Evolutionary conservation across 2,329 filamentous ascomycete species (phyloP).

Genomic region (Stemphylium beticola): DNA sequence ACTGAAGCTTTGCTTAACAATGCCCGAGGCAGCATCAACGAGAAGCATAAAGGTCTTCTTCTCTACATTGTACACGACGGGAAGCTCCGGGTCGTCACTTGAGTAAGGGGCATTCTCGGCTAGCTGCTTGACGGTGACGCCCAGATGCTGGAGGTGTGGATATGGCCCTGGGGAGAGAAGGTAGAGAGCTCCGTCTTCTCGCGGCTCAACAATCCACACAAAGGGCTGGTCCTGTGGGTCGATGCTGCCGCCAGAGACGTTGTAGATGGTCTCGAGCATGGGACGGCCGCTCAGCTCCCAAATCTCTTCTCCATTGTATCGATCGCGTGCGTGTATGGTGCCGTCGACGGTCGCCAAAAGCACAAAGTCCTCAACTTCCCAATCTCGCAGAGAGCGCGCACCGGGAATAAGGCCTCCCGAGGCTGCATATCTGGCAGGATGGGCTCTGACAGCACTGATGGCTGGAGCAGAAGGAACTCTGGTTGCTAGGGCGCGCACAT

Average conservation of each 20-base stretch:
- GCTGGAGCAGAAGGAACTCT: slow-evolving; percentile 79
- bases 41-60: slow-evolving; percentile 91
- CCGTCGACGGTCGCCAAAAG: slow-evolving; percentile 99
- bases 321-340: slow-evolving; percentile 88
- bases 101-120: slow-evolving; percentile 84
- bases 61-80: slow-evolving; percentile 86
- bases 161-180: slow-evolving; percentile 75
- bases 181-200: slow-evolving; percentile 83
- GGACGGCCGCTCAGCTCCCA: slow-evolving; percentile 88
- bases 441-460: slow-evolving; percentile 88
- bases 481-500: slow-evolving; percentile 97
- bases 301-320: slow-evolving; percentile 80
- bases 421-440: slow-evolving; percentile 67
- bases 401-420: slow-evolving; percentile 60
- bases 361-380: slow-evolving; percentile 99
- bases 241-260: slow-evolving; percentile 53
- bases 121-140: slow-evolving; percentile 81
- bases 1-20: slow-evolving; percentile 83
- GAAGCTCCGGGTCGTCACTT: slow-evolving; percentile 67
- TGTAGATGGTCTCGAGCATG: slow-evolving; percentile 88
- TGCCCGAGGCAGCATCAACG: slow-evolving; percentile 84
- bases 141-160: slow-evolving; percentile 68
- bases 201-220: slow-evolving; percentile 94
- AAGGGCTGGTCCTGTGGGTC: slow-evolving; percentile 74
- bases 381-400: slow-evolving; percentile 98